Percentiles rank a stretch among this genome's conserved stretches.
Conservation (phyloP, 2,329 filamentous ascomycete genomes). For the Samsoniella hepiali region DNA sequence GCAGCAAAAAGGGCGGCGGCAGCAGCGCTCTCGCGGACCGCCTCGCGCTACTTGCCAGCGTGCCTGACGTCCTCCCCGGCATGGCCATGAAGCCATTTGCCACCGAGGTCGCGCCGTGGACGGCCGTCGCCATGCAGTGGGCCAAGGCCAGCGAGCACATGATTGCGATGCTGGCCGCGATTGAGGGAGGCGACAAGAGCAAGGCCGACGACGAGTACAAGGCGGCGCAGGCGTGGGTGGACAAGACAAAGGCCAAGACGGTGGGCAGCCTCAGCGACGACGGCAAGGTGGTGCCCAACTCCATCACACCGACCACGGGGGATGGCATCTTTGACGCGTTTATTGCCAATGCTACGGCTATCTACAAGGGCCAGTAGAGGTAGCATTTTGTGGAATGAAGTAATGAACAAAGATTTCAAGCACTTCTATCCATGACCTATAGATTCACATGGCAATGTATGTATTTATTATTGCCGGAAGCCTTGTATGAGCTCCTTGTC, state of each 20-base stretch:
- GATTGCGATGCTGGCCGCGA: constrained; percentile 17
- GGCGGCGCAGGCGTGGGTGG: constrained; percentile 15
- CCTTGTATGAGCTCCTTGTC: too few relatives aligned
- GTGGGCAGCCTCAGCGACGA: not conserved
- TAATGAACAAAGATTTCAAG: not conserved
- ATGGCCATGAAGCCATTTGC: constrained; percentile 21
- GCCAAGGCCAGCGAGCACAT: constrained; percentile 20
- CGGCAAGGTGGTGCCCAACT: constrained; percentile 12
- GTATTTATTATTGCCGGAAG: too few relatives aligned
- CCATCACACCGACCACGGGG: constrained; percentile 14
- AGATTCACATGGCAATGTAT: too few relatives aligned
- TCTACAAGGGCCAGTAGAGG: constrained; percentile 15
- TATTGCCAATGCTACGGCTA: constrained; percentile 12
- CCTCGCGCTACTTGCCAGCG: constrained; percentile 10
- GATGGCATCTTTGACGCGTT: constrained; percentile 17
- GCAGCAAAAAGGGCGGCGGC: constrained; percentile 1
- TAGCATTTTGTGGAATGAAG: not conserved
- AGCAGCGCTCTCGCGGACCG: constrained; percentile 9
- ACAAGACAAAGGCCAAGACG: constrained; percentile 18
- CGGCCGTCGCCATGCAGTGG: constrained; percentile 20
- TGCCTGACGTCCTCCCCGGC: constrained; percentile 13
- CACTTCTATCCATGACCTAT: too few relatives aligned
- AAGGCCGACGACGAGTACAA: constrained; percentile 17
- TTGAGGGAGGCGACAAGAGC: constrained; percentile 17
- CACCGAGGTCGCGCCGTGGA: constrained; percentile 19